Base-by-base conservation (phyloP, 352 stramenopile genomes). In the Phytophthora nicotianae region DNA sequence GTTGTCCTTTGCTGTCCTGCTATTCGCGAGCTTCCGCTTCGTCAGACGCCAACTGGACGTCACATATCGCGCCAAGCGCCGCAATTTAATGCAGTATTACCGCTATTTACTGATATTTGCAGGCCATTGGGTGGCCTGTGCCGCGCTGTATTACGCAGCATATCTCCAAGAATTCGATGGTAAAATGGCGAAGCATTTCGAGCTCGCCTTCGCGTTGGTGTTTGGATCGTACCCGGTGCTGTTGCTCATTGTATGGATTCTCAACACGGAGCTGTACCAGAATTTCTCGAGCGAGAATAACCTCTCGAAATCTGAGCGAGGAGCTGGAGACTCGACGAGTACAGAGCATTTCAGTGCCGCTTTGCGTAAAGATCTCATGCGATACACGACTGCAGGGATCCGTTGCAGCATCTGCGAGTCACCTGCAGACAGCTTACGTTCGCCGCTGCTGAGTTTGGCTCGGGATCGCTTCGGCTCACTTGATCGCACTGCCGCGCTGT, bases 11-110 rank as follows among this genome's bases (percentile, higher is more conserved):
- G 70, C 67, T 3, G 86, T 93, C 50, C 72, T 93, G 32, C 65
- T 95, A 4, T 93, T 95, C 42, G 86, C 86, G 19, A 95, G 81
- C 53, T 91, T 95, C 55, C 86, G 86, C 37, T 95, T 95, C 46
- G 86, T 87, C 21, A 68, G 85, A n/a, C 83, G 86, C 10, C 86
- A 93, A 58, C 46, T 95, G 47, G 86, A 95, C 50, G 83, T 92
- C 50, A 95, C 86, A 14, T 95, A 95, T 56, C 81, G 86, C 6
- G 73, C 86, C 55, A 95, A 95, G 51, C 79, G 86, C 35, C 81
- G 86, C 17, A 90, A 88, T 29, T 47, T 95, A 40, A 73, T 95
- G 8, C 86, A 95, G 68, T 95, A 95, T 56, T 95, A 93, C 46
- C 86, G 86, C 17, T 95, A 95, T 49, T 48, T 92, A 37, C 60